These are phyloP conservation scores for Hypoxylon lenormandii DNA, from an alignment of 495 filamentous ascomycete genomes.

Conservation along the genomic window DNA sequence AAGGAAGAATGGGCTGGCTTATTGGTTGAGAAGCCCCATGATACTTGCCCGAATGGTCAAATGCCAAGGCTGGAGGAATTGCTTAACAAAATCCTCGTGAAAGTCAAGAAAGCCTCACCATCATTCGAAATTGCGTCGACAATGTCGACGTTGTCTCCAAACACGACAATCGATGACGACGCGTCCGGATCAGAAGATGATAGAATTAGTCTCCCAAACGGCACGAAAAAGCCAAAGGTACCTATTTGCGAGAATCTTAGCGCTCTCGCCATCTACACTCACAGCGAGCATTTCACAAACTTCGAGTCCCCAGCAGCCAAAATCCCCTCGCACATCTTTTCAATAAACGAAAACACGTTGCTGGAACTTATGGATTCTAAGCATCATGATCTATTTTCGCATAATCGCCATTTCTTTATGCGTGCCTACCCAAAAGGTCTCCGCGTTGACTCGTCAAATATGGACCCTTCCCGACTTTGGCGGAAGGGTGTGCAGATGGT, in stretches of 20 bases:
- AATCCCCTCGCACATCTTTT: conserved; percentile 84
- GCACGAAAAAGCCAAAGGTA: conserved; percentile 64
- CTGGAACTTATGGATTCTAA: conserved; percentile 68
- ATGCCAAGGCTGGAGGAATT: conserved; percentile 79
- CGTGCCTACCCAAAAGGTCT: conserved; percentile 85
- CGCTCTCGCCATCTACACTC: conserved; percentile 83
- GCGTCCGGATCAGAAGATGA: conserved; percentile 51
- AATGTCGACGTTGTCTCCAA: conserved; percentile 43
- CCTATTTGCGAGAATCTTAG: conserved; percentile 76
- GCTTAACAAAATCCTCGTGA: conserved; percentile 85
- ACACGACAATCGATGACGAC: conserved; percentile 49
- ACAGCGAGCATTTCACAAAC: conserved; percentile 80
- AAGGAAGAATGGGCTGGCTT: conserved; percentile 80
- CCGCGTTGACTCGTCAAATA: conserved; percentile 84
- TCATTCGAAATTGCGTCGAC: conserved; percentile 41
- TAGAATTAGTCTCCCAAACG: conserved; percentile 20
- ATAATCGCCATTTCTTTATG: conserved; percentile 88
- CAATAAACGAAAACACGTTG: conserved; percentile 80
- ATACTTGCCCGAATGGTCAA: conserved; percentile 60
- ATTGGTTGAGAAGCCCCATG: conserved; percentile 70
- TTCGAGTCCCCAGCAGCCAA: conserved; percentile 67
- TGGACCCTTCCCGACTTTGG: conserved; percentile 87
- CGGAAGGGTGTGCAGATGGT: conserved; percentile 89
- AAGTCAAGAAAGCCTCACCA: conserved; percentile 78
- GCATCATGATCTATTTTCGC: conserved; percentile 73